These are phyloP conservation scores for maize (Zea mays) DNA, from an alignment of 176 grass and related monocot genomes.

Conservation along the genomic window Zm-B73-REFERENCE-NAM-5.0 NC_050104.1:3146001-3146500, in stretches of 20 bases:
- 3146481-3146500: constrained; percentile 26
- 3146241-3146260: constrained; percentile 83
- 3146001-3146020: too few relatives aligned
- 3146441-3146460: constrained; percentile 85
- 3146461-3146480: constrained; percentile 94
- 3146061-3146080: too few relatives aligned
- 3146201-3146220: constrained; percentile 92
- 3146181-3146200: constrained; percentile 79
- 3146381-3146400: constrained; percentile 93
- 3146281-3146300: constrained; percentile 25
- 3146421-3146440: constrained; percentile 87
- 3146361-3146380: constrained; percentile 51
- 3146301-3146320: background rate
- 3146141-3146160: constrained; percentile 86
- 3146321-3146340: constrained; percentile 2
- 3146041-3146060: too few relatives aligned
- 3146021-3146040: background rate
- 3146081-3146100: constrained; percentile 10
- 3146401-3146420: constrained; percentile 95
- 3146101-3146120: constrained; percentile 42
- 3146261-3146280: constrained; percentile 71
- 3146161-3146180: constrained; percentile 83
- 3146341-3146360: constrained; percentile 18
- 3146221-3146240: constrained; percentile 85
- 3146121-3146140: constrained; percentile 91